phyloP scores from a whole-genome alignment of 1,139 yeast genomes.

The Hanseniaspora sp. region DNA sequence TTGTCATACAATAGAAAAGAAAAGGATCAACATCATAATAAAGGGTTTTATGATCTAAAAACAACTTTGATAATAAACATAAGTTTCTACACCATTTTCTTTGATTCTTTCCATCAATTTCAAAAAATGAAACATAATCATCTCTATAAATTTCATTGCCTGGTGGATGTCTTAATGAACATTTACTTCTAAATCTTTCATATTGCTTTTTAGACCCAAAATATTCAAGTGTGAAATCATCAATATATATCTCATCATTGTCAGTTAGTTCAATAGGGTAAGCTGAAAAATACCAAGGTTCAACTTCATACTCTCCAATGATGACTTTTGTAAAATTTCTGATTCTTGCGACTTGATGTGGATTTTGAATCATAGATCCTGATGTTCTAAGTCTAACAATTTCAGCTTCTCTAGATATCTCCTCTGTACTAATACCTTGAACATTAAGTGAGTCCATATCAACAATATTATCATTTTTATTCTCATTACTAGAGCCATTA shows the following conservation, averaged over 20 bases:
- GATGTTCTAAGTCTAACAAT: conserved; percentile 81
- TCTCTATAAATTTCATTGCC: conserved; percentile 96
- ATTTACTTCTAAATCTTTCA: conserved; percentile 77
- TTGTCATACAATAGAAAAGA: conserved; percentile 87
- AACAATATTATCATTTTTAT: conserved; percentile 45
- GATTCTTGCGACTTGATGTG: conserved; percentile 82
- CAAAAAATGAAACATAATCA: conserved; percentile 75
- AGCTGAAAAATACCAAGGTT: conserved; percentile 98
- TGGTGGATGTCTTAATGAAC: conserved; percentile 88
- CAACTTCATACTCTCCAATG: conserved; percentile 83
- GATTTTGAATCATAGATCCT: conserved; percentile 91
- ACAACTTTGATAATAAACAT: conserved; percentile 75
- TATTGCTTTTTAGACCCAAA: conserved; percentile 85
- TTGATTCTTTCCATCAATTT: conserved; percentile 91
- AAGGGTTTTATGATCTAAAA: conserved; percentile 86
- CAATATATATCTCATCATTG: conserved; percentile 76
- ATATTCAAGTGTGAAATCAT: conserved; percentile 81
- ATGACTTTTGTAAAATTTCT: conserved; percentile 67
- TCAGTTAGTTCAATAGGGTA: conserved; percentile 92
- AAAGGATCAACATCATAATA: conserved; percentile 98
- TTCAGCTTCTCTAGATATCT: conserved; percentile 76
- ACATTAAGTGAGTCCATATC: conserved; percentile 79
- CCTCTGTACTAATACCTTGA: conserved; percentile 62
- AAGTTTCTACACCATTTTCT: conserved; percentile 94
- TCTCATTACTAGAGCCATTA: conserved; percentile 20